A percentile compares a stretch with the other conserved stretches of the same genome.
phyloP scores from a whole-genome alignment of 148 eudicot genomes.

The Nyssa sinensis region DNA sequence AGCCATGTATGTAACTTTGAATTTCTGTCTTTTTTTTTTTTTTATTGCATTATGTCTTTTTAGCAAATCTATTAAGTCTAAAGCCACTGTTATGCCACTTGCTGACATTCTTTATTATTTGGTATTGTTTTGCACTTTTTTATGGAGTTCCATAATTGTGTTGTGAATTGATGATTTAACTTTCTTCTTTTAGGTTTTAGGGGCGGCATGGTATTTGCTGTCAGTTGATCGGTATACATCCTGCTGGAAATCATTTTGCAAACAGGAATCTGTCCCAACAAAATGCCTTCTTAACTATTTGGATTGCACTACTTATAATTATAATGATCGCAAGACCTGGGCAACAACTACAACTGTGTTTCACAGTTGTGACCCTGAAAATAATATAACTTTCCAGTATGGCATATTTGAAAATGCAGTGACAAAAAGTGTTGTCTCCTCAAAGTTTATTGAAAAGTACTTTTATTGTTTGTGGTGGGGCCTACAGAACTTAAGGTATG shows the following conservation, averaged over 20 bases:
- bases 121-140: background rate
- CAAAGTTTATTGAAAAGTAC: slow-evolving; percentile 72
- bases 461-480: slow-evolving; percentile 99
- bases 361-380: slow-evolving; percentile 54
- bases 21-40: slow-evolving; percentile 8
- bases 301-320: slow-evolving; percentile 49
- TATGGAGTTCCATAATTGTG: background rate
- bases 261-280: slow-evolving; percentile 35
- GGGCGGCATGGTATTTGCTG: slow-evolving; percentile 93
- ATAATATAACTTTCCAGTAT: slow-evolving; percentile 45
- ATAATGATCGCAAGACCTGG: slow-evolving; percentile 48
- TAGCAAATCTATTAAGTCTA: background rate
- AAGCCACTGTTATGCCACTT: background rate
- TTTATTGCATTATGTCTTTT: background rate
- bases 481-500: slow-evolving; percentile 80
- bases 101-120: background rate
- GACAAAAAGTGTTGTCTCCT: slow-evolving; percentile 61
- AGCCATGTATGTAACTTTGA: slow-evolving; percentile 76
- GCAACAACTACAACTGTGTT: slow-evolving; percentile 59
- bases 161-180: background rate
- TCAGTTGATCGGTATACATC: slow-evolving; percentile 83
- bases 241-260: slow-evolving; percentile 88
- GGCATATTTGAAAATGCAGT: slow-evolving; percentile 83
- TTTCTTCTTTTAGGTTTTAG: slow-evolving; percentile 58
- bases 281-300: slow-evolving; percentile 53